Base-by-base conservation (phyloP, 768 basidiomycete genomes). In the Erythrobasidium yunnanense region DNA sequence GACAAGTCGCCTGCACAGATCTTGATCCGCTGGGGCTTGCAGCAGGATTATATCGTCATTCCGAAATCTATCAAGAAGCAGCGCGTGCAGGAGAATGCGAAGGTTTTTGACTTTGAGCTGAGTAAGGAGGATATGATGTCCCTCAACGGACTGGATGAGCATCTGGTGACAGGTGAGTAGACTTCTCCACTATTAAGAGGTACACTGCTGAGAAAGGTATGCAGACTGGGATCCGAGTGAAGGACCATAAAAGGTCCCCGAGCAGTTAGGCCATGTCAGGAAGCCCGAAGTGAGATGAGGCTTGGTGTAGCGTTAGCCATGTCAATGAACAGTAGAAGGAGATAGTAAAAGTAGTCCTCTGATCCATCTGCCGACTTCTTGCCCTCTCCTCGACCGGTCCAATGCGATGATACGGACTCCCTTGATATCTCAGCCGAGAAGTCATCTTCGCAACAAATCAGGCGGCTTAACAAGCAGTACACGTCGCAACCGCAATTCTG, bases 1-100 rank as follows among this genome's bases (percentile, higher is more conserved):
- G 71, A 74, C 38, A 87, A 73, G 68, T 69, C 51, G 17, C 71
- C 73, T 0, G 78, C 89, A 18, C 91, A 95, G 72, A 77, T 88
- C 52, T 77, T 87, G 38, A 77, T 88, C 29, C 83, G 92, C 23
- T 95, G 90, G 88, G 84, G 83, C 11, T 75, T 90, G n/a, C 86
- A 90, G 74, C 85, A 86, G 79, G 67, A 49, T 25, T 69, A 6
- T 38, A 53, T 69, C 22, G 66, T 69, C 65, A 79, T 81, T 55
- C 81, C 81, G 33, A 81, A 81, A 70, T 78, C 78, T 15, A 77
- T 77, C 13, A 74, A 73, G 32, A 71, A 77, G 58, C 70, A 75
- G 15, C 74, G 80, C 5, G 79, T 81, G 62, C 65, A 70, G 18
- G 75, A 76, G 33, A 81, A 81, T 72, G 71, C 77, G 2, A 70